phyloP scores from a whole-genome alignment of 1,139 yeast species.

The Suhomyces ambrosiae region DNA sequence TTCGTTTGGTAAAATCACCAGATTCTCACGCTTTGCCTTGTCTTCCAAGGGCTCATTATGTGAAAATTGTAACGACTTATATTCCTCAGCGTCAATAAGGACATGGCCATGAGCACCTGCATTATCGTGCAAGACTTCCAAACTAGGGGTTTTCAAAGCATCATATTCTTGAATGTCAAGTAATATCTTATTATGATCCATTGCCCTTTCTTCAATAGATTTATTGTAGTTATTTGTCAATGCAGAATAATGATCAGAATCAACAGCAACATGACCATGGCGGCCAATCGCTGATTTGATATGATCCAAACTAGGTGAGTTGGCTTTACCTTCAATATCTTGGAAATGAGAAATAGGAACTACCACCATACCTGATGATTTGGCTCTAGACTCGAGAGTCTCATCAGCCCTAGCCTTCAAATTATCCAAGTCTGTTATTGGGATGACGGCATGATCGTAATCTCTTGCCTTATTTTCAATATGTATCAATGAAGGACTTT shows the following conservation, averaged over 20 bases:
- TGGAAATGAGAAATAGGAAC: slow-evolving; percentile 19
- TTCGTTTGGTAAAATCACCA: slow-evolving; percentile 11
- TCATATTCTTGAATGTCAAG: slow-evolving; percentile 22
- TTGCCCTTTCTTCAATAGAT: slow-evolving; percentile 24
- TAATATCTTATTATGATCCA: slow-evolving; percentile 21
- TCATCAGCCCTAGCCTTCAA: slow-evolving; percentile 17
- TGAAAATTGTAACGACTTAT: slow-evolving; percentile 16
- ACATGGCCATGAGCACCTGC: slow-evolving; percentile 22
- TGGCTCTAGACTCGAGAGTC: slow-evolving; percentile 20
- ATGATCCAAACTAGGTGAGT: slow-evolving; percentile 25
- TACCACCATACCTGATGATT: slow-evolving; percentile 13
- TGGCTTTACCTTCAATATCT: slow-evolving; percentile 12
- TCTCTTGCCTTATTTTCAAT: slow-evolving; percentile 15
- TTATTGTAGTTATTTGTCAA: slow-evolving; percentile 13
- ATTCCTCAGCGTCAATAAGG: slow-evolving; percentile 20
- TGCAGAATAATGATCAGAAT: slow-evolving; percentile 3
- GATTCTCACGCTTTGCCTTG: slow-evolving; percentile 18
- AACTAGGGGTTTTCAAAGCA: slow-evolving; percentile 14
- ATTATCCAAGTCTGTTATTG: slow-evolving; percentile 13
- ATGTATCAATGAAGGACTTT: slow-evolving; percentile 20
- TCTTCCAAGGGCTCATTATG: slow-evolving; percentile 18
- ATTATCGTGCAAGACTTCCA: slow-evolving; percentile 15
- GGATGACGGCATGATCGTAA: slow-evolving; percentile 19
- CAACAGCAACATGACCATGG: slow-evolving; percentile 20
- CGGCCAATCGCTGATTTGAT: slow-evolving; percentile 21